Evolutionary conservation across 2,329 filamentous ascomycete species (phyloP), one percentile per base, ranked within the genome.

Genomic region (Phialemonium atrogriseum): DNA sequence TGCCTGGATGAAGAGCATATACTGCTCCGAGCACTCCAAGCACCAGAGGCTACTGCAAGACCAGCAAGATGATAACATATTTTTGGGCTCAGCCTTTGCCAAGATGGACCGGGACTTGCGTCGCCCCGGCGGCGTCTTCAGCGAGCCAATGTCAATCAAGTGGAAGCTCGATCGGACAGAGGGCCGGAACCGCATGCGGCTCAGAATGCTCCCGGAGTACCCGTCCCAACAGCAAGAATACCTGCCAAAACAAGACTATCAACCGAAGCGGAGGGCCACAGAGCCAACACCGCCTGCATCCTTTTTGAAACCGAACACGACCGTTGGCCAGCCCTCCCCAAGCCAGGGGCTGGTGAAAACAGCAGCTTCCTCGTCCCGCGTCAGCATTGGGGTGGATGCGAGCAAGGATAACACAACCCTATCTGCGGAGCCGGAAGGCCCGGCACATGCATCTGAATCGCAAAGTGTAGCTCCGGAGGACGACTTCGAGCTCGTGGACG

Each of bases 151-250:
- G 3, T 55, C 71, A 2, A 65, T 67, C 1, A 93, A 83, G 53
- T 98, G 89, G 89, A 87, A 89, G 47, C 72, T 98, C 10, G 91
- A 98, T 51, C 80, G 93, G 47, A 96, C 91, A 0, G 91, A 98
- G 60, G 89, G 91, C 9, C 80, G 88, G 9, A 94, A 95, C 53
- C 80, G 93, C 12, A 96, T 96, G 86, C 78, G 93, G 11, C 68
- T 94, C 46, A 77, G 91, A 17, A 73, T 94, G 30, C 68, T 95
- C 2, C 84, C 88, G 1, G 88, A 95, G 50, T 74, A 75, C 35
- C 72, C 48, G 4, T 32, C 73, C 0, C 66, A 70, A 1, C 70
- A 77, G 15, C 70, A 79, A 33, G 75, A 82, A 27, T 94, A 88
- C 47, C n/a, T n/a, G n/a, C n/a, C n/a, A n/a, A n/a, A n/a, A n/a